phyloP scores from a whole-genome alignment of 441 rosid genomes.

The Viola pubescens region DNA sequence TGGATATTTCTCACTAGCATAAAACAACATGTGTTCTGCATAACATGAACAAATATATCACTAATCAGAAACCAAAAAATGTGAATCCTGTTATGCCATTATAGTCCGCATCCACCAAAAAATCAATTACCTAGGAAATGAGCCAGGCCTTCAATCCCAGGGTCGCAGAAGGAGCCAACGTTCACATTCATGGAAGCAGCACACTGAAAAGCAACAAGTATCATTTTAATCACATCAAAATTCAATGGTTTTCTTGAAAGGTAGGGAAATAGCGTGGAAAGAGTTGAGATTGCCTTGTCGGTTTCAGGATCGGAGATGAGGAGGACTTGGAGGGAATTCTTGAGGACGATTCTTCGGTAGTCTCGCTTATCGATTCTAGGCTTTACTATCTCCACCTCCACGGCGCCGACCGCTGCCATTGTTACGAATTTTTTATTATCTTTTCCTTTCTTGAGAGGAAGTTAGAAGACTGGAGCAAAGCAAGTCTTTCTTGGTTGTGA shows the following conservation, averaged over 20 bases:
- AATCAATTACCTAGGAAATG: slow-evolving; percentile 66
- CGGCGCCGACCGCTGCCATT: slow-evolving; percentile 11
- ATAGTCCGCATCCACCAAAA: too few relatives aligned
- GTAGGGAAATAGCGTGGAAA: too few relatives aligned
- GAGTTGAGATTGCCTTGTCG: slow-evolving; percentile 46
- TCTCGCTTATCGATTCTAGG: slow-evolving; percentile 68
- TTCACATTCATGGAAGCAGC: slow-evolving; percentile 89
- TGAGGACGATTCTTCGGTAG: slow-evolving; percentile 58
- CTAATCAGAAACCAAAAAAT: not conserved
- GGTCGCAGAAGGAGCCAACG: slow-evolving; percentile 78
- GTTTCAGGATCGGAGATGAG: slow-evolving; percentile 82
- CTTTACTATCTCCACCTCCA: slow-evolving; percentile 49
- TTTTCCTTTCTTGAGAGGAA: too few relatives aligned
- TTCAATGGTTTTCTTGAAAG: too few relatives aligned
- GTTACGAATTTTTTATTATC: too few relatives aligned
- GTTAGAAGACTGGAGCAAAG: too few relatives aligned
- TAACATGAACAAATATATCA: not conserved
- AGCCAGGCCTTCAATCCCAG: slow-evolving; percentile 90
- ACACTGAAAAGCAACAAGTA: slow-evolving; percentile 37
- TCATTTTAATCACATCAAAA: too few relatives aligned
- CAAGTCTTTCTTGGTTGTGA: too few relatives aligned
- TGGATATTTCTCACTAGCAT: slow-evolving; percentile 86
- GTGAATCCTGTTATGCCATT: not conserved
- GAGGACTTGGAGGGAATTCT: slow-evolving; percentile 60
- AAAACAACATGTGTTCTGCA: slow-evolving; percentile 95